Evolutionary conservation across 495 filamentous ascomycete genomes (phyloP).

Genomic region (Podospora tetraspora): DNA sequence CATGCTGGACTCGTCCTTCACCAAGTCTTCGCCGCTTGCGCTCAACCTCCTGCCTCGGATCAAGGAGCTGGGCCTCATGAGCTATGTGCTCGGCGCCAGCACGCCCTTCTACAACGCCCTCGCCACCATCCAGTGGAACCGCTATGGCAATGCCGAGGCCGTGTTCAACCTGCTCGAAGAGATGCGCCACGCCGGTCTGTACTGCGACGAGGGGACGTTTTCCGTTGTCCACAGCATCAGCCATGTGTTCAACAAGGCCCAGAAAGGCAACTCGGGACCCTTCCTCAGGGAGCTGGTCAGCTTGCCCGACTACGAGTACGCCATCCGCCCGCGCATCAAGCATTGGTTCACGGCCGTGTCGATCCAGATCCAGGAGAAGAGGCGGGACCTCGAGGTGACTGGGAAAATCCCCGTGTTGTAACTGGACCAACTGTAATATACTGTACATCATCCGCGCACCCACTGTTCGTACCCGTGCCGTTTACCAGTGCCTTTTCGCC

Average conservation of each 20-base stretch:
- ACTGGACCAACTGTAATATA: slow-evolving; percentile 2
- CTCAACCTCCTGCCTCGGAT: slow-evolving; percentile 62
- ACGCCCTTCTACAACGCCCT: slow-evolving; percentile 72
- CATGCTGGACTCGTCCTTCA: slow-evolving; percentile 57
- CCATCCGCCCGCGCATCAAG: slow-evolving; percentile 13
- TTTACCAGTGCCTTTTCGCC: not conserved
- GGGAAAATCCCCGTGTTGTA: not conserved
- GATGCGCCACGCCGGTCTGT: slow-evolving; percentile 69
- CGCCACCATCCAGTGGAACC: slow-evolving; percentile 57
- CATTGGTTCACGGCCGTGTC: slow-evolving; percentile 23
- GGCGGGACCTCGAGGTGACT: slow-evolving; percentile 6
- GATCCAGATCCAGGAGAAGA: slow-evolving; percentile 20
- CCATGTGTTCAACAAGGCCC: slow-evolving; percentile 5
- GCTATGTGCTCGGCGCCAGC: slow-evolving; percentile 67
- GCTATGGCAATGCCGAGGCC: slow-evolving; percentile 54
- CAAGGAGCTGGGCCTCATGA: slow-evolving; percentile 62
- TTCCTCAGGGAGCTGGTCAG: slow-evolving; percentile 33
- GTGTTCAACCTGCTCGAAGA: slow-evolving; percentile 63
- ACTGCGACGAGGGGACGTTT: slow-evolving; percentile 53
- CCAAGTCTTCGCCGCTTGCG: slow-evolving; percentile 52
- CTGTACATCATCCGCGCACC: not conserved
- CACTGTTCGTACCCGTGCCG: too few relatives aligned
- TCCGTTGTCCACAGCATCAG: slow-evolving; percentile 41
- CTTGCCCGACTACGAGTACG: slow-evolving; percentile 37
- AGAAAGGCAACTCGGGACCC: slow-evolving; percentile 18